phyloP scores from a whole-genome alignment of 257 asterid species.

The Solanum corneliomulleri region DNA sequence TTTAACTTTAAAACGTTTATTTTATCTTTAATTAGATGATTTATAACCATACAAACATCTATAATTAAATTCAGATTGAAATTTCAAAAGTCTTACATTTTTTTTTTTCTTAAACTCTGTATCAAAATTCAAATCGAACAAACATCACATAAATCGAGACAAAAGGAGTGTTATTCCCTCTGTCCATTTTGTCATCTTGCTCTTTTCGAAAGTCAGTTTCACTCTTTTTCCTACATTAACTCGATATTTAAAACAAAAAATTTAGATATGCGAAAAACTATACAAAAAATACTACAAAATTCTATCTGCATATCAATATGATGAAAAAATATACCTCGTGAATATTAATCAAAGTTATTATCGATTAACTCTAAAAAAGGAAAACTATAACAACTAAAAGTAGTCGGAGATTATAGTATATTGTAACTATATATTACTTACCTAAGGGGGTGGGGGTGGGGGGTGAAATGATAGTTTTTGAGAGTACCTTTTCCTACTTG shows the following conservation, averaged over 20 bases:
- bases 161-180: neutral
- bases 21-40: neutral
- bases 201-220: neutral
- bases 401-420: too few species aligned
- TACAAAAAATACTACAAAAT: too few species aligned
- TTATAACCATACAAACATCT: neutral
- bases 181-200: neutral
- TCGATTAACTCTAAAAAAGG: too few species aligned
- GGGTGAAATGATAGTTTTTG: neutral
- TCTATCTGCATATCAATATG: too few species aligned
- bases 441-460: neutral
- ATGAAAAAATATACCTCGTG: neutral
- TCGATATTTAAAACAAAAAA: too few species aligned
- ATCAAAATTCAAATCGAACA: neutral
- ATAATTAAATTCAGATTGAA: neutral
- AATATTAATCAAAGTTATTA: too few species aligned
- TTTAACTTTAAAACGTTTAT: neutral
- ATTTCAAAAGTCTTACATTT: too few species aligned
- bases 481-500: slow-evolving; percentile 28
- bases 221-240: too few species aligned
- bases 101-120: neutral
- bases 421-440: too few species aligned
- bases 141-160: neutral
- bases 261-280: too few species aligned
- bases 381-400: too few species aligned